These are phyloP conservation scores for Acer negundo DNA, from an alignment of 345 rosid species.

Conservation along the genomic window DNA sequence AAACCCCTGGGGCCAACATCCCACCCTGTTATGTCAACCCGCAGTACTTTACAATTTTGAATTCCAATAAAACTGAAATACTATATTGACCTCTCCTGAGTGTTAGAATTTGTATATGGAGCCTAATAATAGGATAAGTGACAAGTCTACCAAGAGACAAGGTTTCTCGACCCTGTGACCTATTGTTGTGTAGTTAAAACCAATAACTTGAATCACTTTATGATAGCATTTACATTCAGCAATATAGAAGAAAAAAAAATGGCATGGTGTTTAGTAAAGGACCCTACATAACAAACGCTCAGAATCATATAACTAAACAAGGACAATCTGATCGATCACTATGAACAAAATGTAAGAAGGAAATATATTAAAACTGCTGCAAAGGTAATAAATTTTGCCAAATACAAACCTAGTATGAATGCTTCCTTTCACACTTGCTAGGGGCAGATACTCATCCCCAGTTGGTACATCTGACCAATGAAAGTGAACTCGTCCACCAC, in stretches of 20 bases:
- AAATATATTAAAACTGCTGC: slow-evolving; percentile 2
- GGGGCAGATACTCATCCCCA: slow-evolving; percentile 72
- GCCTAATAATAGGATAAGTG: neutral
- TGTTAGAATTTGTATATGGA: neutral
- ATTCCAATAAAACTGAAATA: slow-evolving; percentile 7
- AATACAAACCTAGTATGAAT: slow-evolving; percentile 63
- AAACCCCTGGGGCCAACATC: neutral
- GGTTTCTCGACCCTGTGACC: neutral
- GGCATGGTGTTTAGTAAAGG: neutral
- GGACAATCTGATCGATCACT: neutral
- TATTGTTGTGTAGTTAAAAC: neutral
- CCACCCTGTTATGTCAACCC: neutral
- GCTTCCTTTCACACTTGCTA: slow-evolving; percentile 83
- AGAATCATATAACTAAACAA: neutral
- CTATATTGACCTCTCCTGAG: neutral
- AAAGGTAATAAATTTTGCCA: neutral
- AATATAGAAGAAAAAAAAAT: neutral
- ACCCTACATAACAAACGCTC: neutral
- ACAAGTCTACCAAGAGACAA: neutral
- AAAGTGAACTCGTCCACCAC: slow-evolving; percentile 94
- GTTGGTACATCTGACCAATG: slow-evolving; percentile 83
- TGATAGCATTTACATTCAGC: neutral
- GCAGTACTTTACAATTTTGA: neutral
- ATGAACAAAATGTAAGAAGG: neutral
- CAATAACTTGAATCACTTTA: neutral